Evolutionary conservation across 768 basidiomycete genomes (phyloP).

Genomic region (Tremella mesenterica): DNA sequence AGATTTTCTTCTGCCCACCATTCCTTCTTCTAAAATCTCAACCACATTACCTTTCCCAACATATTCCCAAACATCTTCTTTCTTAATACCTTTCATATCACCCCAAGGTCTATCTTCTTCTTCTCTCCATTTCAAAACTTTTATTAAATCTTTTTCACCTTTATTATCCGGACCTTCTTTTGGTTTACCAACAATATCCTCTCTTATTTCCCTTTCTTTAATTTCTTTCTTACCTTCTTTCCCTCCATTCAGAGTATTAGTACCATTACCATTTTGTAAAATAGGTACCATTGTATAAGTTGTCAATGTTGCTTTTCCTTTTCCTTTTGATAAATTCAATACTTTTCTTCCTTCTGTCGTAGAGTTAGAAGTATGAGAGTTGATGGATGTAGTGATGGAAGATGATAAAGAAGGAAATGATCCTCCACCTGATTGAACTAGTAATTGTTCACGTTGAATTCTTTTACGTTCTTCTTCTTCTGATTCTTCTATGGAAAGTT

Average conservation of each 20-base stretch:
- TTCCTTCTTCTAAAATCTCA: slow-evolving; percentile 18
- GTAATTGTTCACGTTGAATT: slow-evolving; percentile 14
- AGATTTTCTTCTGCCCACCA: slow-evolving; percentile 9
- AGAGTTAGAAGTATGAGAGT: background rate
- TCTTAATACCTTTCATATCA: slow-evolving; percentile 18
- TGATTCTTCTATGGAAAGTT: slow-evolving; percentile 26
- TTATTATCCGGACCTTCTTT: slow-evolving; percentile 18
- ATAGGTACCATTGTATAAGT: slow-evolving; percentile 27
- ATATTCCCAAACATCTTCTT: slow-evolving; percentile 25
- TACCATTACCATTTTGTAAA: background rate
- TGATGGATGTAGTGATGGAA: background rate
- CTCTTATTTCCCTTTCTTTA: too few relatives aligned
- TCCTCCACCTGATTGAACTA: slow-evolving; percentile 34
- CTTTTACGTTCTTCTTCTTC: slow-evolving; percentile 24
- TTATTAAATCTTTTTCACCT: slow-evolving; percentile 28
- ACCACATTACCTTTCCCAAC: slow-evolving; percentile 13
- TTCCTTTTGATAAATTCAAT: slow-evolving; percentile 30
- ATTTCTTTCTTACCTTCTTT: background rate
- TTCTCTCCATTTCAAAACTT: slow-evolving; percentile 24
- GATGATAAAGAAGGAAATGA: slow-evolving; percentile 33
- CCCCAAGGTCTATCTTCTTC: slow-evolving; percentile 35
- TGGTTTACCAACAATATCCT: slow-evolving; percentile 26
- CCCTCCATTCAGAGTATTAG: too few relatives aligned
- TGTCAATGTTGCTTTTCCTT: slow-evolving; percentile 33
- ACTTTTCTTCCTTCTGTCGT: too few relatives aligned